phyloP scores from a whole-genome alignment of 2,329 filamentous ascomycete genomes.

The Paracorniculantispora psalliotae region DNA sequence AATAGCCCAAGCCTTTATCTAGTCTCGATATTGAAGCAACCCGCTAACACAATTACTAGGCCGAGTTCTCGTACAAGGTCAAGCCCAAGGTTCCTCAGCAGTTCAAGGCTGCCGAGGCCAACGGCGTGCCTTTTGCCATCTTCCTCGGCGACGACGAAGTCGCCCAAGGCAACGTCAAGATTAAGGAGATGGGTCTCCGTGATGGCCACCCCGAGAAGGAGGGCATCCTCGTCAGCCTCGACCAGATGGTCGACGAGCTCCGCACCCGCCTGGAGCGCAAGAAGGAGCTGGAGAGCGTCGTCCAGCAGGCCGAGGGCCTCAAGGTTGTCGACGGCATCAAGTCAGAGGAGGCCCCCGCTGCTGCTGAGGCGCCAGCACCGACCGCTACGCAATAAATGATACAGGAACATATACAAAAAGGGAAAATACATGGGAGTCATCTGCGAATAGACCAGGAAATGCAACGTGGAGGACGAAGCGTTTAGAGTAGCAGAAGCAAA shows the following conservation, averaged over 20 bases:
- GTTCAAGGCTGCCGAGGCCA: constrained; percentile 82
- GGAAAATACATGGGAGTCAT: background rate
- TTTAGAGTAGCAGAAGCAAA: background rate
- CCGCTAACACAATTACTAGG: constrained; percentile 35
- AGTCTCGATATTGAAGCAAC: constrained; percentile 19
- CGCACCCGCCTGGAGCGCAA: constrained; percentile 41
- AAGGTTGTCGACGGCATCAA: constrained; percentile 44
- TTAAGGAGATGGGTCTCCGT: constrained; percentile 72
- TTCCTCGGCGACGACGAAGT: constrained; percentile 91
- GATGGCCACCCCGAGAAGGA: constrained; percentile 89
- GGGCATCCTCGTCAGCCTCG: constrained; percentile 66
- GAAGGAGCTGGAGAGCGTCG: constrained; percentile 39
- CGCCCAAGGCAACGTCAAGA: constrained; percentile 73
- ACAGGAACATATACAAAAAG: background rate
- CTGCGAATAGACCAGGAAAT: background rate
- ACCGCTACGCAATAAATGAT: constrained; percentile 13
- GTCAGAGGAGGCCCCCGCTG: constrained; percentile 29
- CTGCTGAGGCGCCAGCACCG: background rate
- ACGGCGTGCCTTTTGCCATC: constrained; percentile 76
- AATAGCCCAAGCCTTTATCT: constrained; percentile 15
- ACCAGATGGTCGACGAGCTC: constrained; percentile 59
- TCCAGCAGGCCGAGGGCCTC: constrained; percentile 39
- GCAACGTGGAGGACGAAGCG: background rate
- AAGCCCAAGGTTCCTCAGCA: constrained; percentile 86
- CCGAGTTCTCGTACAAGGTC: constrained; percentile 83